Evolutionary conservation across 2,329 filamentous ascomycete genomes (phyloP), one percentile per base, ranked within the genome.

Genomic region (Penicillium digitatum): DNA sequence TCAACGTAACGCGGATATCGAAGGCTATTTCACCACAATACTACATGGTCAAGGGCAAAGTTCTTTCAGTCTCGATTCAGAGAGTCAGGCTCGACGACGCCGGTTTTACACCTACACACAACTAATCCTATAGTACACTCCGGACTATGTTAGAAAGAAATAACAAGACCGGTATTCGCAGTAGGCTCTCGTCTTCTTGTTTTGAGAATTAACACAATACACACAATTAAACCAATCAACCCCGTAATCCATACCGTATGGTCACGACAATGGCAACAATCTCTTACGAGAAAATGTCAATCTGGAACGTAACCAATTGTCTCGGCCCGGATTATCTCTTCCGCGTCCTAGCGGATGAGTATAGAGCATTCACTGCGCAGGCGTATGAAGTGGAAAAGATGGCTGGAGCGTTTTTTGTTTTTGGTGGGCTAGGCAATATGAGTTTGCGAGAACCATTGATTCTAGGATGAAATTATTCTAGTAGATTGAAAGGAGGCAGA

Each of bases 251-350:
- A n/a, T n/a, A n/a, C n/a, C n/a, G n/a, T 26, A 35, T 11, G 10
- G n/a, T 35, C 34, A 18, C 18, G 18, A 18, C 8, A 18, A n/a
- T 35, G 10, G n/a, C 34, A 18, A 35, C 4, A 10, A 10, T 18
- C 16, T 18, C 34, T n/a, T 16, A 79, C n/a, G 80, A 81, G 0
- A 85, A 86, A 63, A 73, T 72, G 34, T 73, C 74, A 5, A 74
- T 86, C 2, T 84, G 78, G 75, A 65, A 74, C 3, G 62, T 82
- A 1, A 74, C 78, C 1, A 70, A 83, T 43, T 77, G 81, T 0
- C 52, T 72, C 8, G 68, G 78, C 3, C 60, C 70, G 0, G 77
- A 79, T 11, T 79, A 78, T 48, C 61, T 78, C 3, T 81, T 83
- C 60, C 61, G 71, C 43, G 37, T 57, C 0, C 62, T 77, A 11